Evolutionary conservation across 1,139 yeast genomes (phyloP).

Genomic region (Saccharomycopsis crataegensis): DNA sequence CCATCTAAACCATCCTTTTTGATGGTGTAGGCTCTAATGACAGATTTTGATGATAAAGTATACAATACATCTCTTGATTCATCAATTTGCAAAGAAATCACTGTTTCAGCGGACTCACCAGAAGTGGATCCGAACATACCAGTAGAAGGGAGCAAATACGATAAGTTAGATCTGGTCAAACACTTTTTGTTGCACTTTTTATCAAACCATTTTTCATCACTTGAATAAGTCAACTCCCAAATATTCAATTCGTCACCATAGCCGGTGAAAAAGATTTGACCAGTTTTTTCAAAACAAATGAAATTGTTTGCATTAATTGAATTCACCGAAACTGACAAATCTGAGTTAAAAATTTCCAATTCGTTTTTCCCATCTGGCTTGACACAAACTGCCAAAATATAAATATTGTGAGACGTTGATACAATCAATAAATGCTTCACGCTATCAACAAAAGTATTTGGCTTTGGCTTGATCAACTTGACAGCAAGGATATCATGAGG

Average conservation of each 20-base stretch:
- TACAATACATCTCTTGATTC: slow-evolving; percentile 70
- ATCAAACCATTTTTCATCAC: slow-evolving; percentile 80
- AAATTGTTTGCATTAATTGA: slow-evolving; percentile 71
- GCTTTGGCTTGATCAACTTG: slow-evolving; percentile 69
- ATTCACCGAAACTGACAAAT: slow-evolving; percentile 69
- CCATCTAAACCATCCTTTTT: slow-evolving; percentile 32
- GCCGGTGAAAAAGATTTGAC: slow-evolving; percentile 80
- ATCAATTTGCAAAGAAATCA: slow-evolving; percentile 65
- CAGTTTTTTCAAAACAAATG: slow-evolving; percentile 51
- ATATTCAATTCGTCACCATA: slow-evolving; percentile 68
- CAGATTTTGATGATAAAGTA: slow-evolving; percentile 74
- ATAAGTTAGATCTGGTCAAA: slow-evolving; percentile 60
- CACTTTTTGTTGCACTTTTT: slow-evolving; percentile 80
- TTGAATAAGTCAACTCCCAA: slow-evolving; percentile 86
- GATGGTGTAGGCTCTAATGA: slow-evolving; percentile 65
- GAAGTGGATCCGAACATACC: slow-evolving; percentile 10
- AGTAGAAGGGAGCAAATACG: slow-evolving; percentile 47
- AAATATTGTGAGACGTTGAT: slow-evolving; percentile 75
- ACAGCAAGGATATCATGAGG: slow-evolving; percentile 73
- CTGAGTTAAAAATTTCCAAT: slow-evolving; percentile 73
- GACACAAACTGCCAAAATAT: slow-evolving; percentile 57
- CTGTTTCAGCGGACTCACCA: slow-evolving; percentile 41
- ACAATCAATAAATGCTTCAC: slow-evolving; percentile 68
- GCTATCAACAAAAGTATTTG: slow-evolving; percentile 69
- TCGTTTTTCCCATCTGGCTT: slow-evolving; percentile 35